Evolutionary conservation across 805 yeast species (phyloP).

Genomic region (Yamadazyma paraphyllophila): DNA sequence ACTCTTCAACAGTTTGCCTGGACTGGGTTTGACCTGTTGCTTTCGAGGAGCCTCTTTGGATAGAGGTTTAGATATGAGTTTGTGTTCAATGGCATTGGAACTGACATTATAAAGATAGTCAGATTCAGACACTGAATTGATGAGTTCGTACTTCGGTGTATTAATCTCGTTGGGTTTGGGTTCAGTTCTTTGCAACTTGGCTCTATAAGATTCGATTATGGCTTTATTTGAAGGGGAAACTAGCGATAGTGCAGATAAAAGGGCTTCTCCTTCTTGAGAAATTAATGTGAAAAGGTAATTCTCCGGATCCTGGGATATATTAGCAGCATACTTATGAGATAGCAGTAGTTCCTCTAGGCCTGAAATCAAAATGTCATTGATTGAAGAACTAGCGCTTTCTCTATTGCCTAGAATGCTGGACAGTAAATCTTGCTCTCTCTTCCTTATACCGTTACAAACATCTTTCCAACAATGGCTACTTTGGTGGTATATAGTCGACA

Average conservation of each 20-base stretch:
- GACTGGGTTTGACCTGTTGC: background rate
- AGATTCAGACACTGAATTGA: slow-evolving; percentile 4
- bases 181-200: background rate
- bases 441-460: slow-evolving; percentile 17
- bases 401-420: slow-evolving; percentile 9
- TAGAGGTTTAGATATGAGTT: slow-evolving; percentile 1
- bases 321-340: background rate
- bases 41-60: background rate
- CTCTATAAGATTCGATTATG: slow-evolving; percentile 1
- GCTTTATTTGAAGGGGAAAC: slow-evolving; percentile 4
- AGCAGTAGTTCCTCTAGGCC: slow-evolving; percentile 9
- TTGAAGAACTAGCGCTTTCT: slow-evolving; percentile 3
- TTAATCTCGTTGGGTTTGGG: background rate
- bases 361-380: slow-evolving; percentile 5
- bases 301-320: background rate
- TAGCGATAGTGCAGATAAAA: slow-evolving; percentile 14
- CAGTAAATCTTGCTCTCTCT: slow-evolving; percentile 27
- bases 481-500: slow-evolving; percentile 28
- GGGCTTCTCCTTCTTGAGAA: slow-evolving; percentile 23
- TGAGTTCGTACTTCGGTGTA: background rate
- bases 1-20: slow-evolving; percentile 11
- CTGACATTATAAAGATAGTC: slow-evolving; percentile 14
- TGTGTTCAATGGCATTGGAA: slow-evolving; percentile 16
- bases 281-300: slow-evolving; percentile 10
- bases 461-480: slow-evolving; percentile 30